phyloP scores from a whole-genome alignment of 306 rosid species.

The Prunus persica region Prunus_persica_NCBIv2 NC_034015.1:15221501-15222000 shows the following conservation, averaged over 20 bases:
- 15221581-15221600: slow-evolving; percentile 48
- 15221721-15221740: slow-evolving; percentile 63
- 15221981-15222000: slow-evolving; percentile 91
- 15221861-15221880: slow-evolving; percentile 43
- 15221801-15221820: slow-evolving; percentile 75
- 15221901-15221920: slow-evolving; percentile 43
- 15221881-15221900: slow-evolving; percentile 36
- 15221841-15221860: slow-evolving; percentile 48
- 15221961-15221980: slow-evolving; percentile 52
- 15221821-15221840: slow-evolving; percentile 87
- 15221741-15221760: slow-evolving; percentile 96
- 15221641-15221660: slow-evolving; percentile 82
- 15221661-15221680: slow-evolving; percentile 66
- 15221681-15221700: slow-evolving; percentile 71
- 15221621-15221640: slow-evolving; percentile 96
- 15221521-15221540: slow-evolving; percentile 50
- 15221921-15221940: slow-evolving; percentile 31
- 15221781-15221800: slow-evolving; percentile 97
- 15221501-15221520: slow-evolving; percentile 39
- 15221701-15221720: slow-evolving; percentile 52
- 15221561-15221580: slow-evolving; percentile 38
- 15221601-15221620: slow-evolving; percentile 86
- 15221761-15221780: slow-evolving; percentile 81
- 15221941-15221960: slow-evolving; percentile 49
- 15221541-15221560: slow-evolving; percentile 35